These are phyloP conservation scores for Fusarium sororula DNA, from an alignment of 2,329 filamentous ascomycete species.

Conservation along the genomic window DNA sequence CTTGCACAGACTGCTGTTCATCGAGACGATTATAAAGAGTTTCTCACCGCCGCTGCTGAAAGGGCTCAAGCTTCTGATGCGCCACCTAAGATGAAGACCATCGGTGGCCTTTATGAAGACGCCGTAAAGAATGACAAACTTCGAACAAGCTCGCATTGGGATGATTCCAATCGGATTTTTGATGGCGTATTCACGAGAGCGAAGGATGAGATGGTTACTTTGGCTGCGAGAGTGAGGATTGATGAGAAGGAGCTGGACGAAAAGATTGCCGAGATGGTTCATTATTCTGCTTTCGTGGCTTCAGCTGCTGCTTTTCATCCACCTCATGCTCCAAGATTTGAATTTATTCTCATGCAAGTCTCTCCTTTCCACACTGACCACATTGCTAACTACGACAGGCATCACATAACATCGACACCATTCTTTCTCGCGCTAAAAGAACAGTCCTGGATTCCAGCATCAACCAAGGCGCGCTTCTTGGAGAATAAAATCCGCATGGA, in stretches of 20 bases:
- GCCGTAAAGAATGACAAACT: slow-evolving; percentile 66
- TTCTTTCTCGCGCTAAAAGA: slow-evolving; percentile 77
- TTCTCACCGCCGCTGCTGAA: slow-evolving; percentile 64
- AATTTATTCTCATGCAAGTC: slow-evolving; percentile 76
- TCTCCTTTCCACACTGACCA: no score
- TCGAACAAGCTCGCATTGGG: slow-evolving; percentile 55
- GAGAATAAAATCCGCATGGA: slow-evolving; percentile 85
- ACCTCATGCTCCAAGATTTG: slow-evolving; percentile 74
- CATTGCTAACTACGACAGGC: slow-evolving; percentile 59
- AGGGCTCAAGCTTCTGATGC: slow-evolving; percentile 9
- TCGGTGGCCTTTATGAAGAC: slow-evolving; percentile 68
- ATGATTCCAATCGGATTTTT: slow-evolving; percentile 70
- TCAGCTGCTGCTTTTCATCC: slow-evolving; percentile 68
- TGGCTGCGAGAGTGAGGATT: slow-evolving; percentile 69
- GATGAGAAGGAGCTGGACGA: slow-evolving; percentile 64
- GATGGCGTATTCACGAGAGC: slow-evolving; percentile 75
- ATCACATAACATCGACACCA: slow-evolving; percentile 76
- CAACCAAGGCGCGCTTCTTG: slow-evolving; percentile 73
- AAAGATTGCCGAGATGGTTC: slow-evolving; percentile 71
- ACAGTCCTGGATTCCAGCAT: slow-evolving; percentile 66
- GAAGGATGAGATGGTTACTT: slow-evolving; percentile 67
- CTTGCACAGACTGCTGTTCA: slow-evolving; percentile 82
- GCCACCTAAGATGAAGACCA: slow-evolving; percentile 33
- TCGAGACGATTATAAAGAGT: slow-evolving; percentile 60
- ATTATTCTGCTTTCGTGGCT: slow-evolving; percentile 63